Conservation (phyloP, 768 basidiomycete genomes). For the Psilocybe azurescens region DNA sequence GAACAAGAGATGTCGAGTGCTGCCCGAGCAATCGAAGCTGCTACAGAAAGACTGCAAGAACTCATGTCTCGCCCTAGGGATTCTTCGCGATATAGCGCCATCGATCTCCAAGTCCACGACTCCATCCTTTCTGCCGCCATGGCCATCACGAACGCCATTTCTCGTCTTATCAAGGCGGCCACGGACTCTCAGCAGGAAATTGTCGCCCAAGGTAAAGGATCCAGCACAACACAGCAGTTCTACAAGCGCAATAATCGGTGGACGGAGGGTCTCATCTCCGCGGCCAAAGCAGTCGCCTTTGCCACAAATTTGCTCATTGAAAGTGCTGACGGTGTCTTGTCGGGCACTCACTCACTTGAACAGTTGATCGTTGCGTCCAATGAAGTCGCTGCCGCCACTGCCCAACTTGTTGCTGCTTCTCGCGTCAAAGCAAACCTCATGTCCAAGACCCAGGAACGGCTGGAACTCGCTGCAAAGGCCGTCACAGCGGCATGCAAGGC, state of each 20-base stretch:
- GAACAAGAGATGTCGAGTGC: slow-evolving; percentile 96
- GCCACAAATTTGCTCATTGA: slow-evolving; percentile 96
- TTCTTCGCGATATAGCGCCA: slow-evolving; percentile 82
- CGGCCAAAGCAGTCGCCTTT: slow-evolving; percentile 97
- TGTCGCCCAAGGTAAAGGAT: slow-evolving; percentile 92
- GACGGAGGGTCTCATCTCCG: slow-evolving; percentile 99
- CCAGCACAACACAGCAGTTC: slow-evolving; percentile 92
- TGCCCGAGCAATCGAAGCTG: slow-evolving; percentile 90
- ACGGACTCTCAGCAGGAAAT: slow-evolving; percentile 99
- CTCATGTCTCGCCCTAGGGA: slow-evolving; percentile 93
- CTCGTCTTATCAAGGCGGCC: slow-evolving; percentile 92
- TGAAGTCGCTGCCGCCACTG: slow-evolving; percentile 96
- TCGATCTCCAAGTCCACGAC: slow-evolving; percentile 97
- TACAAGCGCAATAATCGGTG: slow-evolving; percentile 99
- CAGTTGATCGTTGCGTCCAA: slow-evolving; percentile 99
- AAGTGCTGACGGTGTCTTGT: slow-evolving; percentile 95
- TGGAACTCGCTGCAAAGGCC: slow-evolving; percentile 96
- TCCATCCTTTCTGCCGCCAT: slow-evolving; percentile 93
- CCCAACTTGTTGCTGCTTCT: slow-evolving; percentile 97
- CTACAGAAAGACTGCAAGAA: slow-evolving; percentile 87
- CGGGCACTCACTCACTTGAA: slow-evolving; percentile 95
- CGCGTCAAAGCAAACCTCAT: slow-evolving; percentile 98
- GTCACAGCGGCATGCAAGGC: slow-evolving; percentile 98
- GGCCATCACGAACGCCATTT: slow-evolving; percentile 96
- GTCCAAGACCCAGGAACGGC: slow-evolving; percentile 97